Evolutionary conservation across 768 basidiomycete genomes (phyloP).

Genomic region (Tylopilus cervinicoccineus): DNA sequence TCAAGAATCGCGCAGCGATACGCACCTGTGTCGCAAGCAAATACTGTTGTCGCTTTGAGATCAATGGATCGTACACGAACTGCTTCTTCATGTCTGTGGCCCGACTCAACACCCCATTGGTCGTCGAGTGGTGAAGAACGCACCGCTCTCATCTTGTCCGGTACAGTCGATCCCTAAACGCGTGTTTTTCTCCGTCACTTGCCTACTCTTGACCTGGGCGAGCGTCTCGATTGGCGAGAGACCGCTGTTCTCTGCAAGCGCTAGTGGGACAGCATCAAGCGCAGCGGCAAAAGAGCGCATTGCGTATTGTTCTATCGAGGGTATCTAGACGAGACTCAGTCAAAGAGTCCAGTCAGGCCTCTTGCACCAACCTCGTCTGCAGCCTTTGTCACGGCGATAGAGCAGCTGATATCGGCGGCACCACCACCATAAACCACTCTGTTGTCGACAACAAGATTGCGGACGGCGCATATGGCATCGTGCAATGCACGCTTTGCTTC

Average conservation of each 20-base stretch:
- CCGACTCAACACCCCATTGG: conserved; percentile 1
- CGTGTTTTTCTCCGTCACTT: conserved; percentile 81
- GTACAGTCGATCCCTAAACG: conserved; percentile 92
- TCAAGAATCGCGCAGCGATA: not conserved
- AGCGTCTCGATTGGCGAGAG: conserved; percentile 94
- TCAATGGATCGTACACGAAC: conserved; percentile 94
- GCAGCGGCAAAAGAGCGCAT: conserved; percentile 99
- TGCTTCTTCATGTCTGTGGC: conserved; percentile 92
- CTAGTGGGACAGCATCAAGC: conserved; percentile 91
- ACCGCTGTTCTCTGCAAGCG: conserved; percentile 97
- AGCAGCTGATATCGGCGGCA: conserved; percentile 94
- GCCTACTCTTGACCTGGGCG: conserved; percentile 91
- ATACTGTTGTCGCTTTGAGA: conserved; percentile 97
- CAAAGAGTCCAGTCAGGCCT: not conserved
- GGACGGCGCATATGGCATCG: conserved; percentile 95
- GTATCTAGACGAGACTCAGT: conserved; percentile 52
- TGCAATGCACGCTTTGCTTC: conserved; percentile 98
- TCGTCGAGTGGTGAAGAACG: no score
- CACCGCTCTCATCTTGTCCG: conserved; percentile 82
- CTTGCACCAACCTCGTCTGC: conserved; percentile 76
- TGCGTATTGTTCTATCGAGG: conserved; percentile 98
- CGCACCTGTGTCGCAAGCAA: conserved; percentile 91
- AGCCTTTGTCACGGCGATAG: conserved; percentile 88
- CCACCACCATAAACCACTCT: conserved; percentile 98
- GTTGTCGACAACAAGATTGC: conserved; percentile 92